phyloP scores from a whole-genome alignment of 768 basidiomycete species.

The Boletus subcaerulescens region DNA sequence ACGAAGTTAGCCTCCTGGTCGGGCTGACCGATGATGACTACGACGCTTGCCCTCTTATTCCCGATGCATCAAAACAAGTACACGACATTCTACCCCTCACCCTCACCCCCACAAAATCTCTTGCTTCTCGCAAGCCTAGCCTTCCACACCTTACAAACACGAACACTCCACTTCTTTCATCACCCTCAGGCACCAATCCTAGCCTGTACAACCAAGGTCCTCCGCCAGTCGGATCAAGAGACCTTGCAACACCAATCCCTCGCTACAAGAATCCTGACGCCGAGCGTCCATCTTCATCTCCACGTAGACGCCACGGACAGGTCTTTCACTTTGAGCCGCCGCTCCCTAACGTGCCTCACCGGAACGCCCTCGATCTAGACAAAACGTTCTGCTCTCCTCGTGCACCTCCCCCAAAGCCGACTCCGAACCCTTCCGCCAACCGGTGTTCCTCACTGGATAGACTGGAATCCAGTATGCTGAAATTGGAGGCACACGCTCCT shows the following conservation, averaged over 20 bases:
- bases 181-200: not conserved
- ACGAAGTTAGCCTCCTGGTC: constrained; percentile 32
- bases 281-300: constrained; percentile 4
- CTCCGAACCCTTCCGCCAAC: constrained; percentile 5
- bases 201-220: not conserved
- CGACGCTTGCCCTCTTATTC: not conserved
- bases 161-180: not conserved
- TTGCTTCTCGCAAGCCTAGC: constrained; percentile 4
- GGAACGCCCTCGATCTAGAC: constrained; percentile 1
- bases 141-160: not conserved
- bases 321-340: constrained; percentile 20
- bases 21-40: constrained; percentile 24
- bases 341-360: not conserved
- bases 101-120: constrained; percentile 20
- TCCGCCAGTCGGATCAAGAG: not conserved
- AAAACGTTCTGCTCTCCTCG: constrained; percentile 16
- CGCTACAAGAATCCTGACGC: constrained; percentile 7
- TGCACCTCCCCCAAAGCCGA: constrained; percentile 23
- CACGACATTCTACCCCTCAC: constrained; percentile 17
- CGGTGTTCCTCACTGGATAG: constrained; percentile 32
- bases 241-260: not conserved
- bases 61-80: not conserved
- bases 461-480: constrained; percentile 33
- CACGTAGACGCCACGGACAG: constrained; percentile 25
- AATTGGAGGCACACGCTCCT: constrained; percentile 31